Conservation (phyloP, 176 grass and related monocot species). For the Poa annua region DNA sequence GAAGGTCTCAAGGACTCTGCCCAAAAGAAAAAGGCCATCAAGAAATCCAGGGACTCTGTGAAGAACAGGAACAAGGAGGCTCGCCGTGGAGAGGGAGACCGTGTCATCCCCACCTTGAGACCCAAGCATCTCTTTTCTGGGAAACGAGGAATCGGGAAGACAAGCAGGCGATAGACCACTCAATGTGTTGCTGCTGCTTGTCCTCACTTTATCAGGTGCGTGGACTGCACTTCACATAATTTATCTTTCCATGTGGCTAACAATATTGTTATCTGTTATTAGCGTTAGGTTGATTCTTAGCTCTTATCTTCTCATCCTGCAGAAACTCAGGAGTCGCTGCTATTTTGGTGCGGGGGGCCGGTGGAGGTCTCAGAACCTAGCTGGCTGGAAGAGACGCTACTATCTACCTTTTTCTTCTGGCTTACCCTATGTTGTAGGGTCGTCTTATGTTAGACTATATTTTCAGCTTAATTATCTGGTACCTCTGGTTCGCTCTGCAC, state of each 20-base stretch:
- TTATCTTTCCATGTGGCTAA: neutral
- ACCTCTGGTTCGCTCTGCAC: neutral
- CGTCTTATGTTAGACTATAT: too few species aligned
- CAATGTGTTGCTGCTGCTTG: neutral
- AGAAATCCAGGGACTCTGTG: constrained; percentile 51
- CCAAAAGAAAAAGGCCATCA: constrained; percentile 73
- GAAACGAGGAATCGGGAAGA: constrained; percentile 70
- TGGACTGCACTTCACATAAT: neutral
- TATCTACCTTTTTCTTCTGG: too few species aligned
- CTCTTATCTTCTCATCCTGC: neutral
- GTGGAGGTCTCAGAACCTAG: neutral
- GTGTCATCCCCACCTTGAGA: constrained; percentile 80
- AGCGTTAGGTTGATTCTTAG: neutral
- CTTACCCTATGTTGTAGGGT: too few species aligned
- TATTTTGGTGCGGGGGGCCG: neutral
- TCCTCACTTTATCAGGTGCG: constrained; percentile 7
- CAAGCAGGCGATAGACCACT: constrained; percentile 50
- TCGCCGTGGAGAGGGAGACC: constrained; percentile 72
- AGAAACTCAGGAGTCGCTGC: neutral
- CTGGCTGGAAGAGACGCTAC: too few species aligned
- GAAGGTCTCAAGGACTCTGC: constrained; percentile 75
- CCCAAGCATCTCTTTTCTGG: constrained; percentile 91
- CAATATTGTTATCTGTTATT: neutral
- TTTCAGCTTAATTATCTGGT: neutral
- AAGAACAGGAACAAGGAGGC: constrained; percentile 79